Evolutionary conservation across 1,139 yeast species (phyloP).

Genomic region (Blastobotrys indianensis): DNA sequence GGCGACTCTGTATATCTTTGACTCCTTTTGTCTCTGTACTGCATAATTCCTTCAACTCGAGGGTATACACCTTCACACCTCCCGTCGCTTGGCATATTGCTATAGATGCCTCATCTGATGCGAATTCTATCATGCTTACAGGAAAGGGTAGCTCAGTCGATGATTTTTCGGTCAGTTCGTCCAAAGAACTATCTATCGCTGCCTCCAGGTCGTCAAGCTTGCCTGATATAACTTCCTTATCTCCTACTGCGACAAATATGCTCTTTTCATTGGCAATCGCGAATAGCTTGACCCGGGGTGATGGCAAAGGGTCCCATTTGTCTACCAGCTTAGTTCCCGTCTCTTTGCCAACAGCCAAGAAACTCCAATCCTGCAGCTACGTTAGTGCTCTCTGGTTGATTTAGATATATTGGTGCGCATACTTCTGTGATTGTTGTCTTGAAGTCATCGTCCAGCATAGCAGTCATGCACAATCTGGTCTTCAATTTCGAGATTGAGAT

Average conservation of each 20-base stretch:
- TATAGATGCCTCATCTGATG: conserved; percentile 20
- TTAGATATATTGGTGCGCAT: not conserved
- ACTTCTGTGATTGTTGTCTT: too few species aligned
- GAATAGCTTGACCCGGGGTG: conserved; percentile 14
- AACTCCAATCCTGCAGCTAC: conserved; percentile 24
- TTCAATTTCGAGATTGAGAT: too few species aligned
- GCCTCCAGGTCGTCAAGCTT: conserved; percentile 15
- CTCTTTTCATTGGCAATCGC: conserved; percentile 19
- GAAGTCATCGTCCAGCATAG: too few species aligned
- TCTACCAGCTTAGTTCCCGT: conserved; percentile 20
- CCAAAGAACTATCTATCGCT: not conserved
- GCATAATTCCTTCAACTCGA: conserved; percentile 3
- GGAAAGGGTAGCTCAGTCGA: conserved; percentile 3
- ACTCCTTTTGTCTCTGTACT: conserved; percentile 4
- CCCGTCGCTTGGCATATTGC: conserved; percentile 14
- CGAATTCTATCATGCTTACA: conserved; percentile 17
- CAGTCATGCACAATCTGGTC: too few species aligned
- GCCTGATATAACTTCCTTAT: conserved; percentile 18
- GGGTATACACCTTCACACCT: conserved; percentile 12
- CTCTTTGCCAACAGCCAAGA: conserved; percentile 18
- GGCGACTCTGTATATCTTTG: conserved; percentile 19
- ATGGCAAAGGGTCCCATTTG: conserved; percentile 16
- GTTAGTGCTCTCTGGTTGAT: conserved; percentile 1
- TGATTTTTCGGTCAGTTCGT: not conserved
- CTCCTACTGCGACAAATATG: conserved; percentile 23